phyloP scores from a whole-genome alignment of 495 filamentous ascomycete genomes.

The Aspergillus sclerotiicarbonarius region DNA sequence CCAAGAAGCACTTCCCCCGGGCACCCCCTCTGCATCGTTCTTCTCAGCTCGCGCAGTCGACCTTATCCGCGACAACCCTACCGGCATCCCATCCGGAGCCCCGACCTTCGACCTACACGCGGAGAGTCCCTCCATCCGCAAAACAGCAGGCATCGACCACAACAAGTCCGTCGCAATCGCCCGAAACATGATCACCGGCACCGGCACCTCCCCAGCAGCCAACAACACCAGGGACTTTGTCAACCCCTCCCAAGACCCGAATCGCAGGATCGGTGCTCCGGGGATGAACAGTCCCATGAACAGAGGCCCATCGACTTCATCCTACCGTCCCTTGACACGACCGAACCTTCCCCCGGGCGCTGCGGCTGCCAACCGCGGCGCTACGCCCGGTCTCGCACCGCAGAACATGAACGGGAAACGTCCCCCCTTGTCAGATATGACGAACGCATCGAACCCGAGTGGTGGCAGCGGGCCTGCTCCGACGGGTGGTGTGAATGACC shows the following conservation, averaged over 20 bases:
- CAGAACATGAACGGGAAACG: conserved; percentile 44
- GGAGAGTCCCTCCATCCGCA: conserved; percentile 83
- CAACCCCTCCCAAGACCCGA: conserved; percentile 67
- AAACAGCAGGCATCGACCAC: conserved; percentile 87
- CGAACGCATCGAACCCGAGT: conserved; percentile 37
- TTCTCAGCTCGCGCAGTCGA: conserved; percentile 72
- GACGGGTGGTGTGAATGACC: conserved; percentile 27
- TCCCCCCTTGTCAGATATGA: conserved; percentile 51
- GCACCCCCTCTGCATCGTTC: conserved; percentile 57
- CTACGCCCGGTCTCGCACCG: conserved; percentile 19
- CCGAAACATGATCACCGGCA: conserved; percentile 35
- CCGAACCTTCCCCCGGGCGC: conserved; percentile 34
- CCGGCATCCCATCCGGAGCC: conserved; percentile 33
- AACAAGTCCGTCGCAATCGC: conserved; percentile 65
- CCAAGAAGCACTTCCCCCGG: conserved; percentile 31
- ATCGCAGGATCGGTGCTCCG: conserved; percentile 74
- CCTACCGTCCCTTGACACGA: conserved; percentile 45
- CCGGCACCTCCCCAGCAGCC: conserved; percentile 25
- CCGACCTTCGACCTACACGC: conserved; percentile 76
- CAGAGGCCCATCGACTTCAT: conserved; percentile 39
- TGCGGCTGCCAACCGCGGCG: conserved; percentile 17
- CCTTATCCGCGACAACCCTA: conserved; percentile 45
- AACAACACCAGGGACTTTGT: conserved; percentile 50
- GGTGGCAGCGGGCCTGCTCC: conserved; percentile 22
- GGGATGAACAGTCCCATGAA: conserved; percentile 41